Evolutionary conservation across 225 moss, liverwort and hornwort species (phyloP), one percentile per base, ranked within the genome.

Genomic region (Marchantia paleacea): DNA sequence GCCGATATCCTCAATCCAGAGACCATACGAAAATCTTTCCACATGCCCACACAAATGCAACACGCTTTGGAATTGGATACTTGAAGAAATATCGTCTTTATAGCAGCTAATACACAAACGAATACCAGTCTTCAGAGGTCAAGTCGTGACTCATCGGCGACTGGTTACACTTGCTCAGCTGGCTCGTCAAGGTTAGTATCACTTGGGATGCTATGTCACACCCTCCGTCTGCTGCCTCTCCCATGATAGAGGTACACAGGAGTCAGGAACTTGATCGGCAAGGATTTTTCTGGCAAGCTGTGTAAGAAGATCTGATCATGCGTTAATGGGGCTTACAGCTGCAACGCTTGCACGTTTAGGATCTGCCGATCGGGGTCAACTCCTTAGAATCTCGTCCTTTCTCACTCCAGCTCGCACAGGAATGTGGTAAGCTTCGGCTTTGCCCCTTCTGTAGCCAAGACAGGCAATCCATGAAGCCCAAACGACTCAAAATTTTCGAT

Each of bases 381-480:
- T 51, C 51, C 72, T 72, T 4, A n/a, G 72, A 72, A 72, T 50
- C 7, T 72, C 50, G 72, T 7, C 74, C 74, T 74, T 54, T 74
- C 29, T 55, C 28, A 74, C 14, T 74, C 74, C 54, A 9, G 73
- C 24, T 74, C 28, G 25, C 74, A 53, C 6, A 10, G 26, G 15
- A 54, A 25, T 7, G 25, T 24, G 74, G 54, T 74, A 54, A 26
- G 74, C 26, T 55, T 74, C 74, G 15, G 54, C 74, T 74, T 74
- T 74, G 54, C 55, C 74, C 74, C 74, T 55, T 53, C 50, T 74
- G 74, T 74, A 55, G 28, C 54, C 54, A 74, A 55, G 54, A 73
- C 73, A 52, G 69, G 69, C 47, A 70, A 70, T 70, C 69, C 69
- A 70, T 70, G 69, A 70, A 70, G 74, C 74, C 74, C 24, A 74